Base-by-base conservation (phyloP, 75 land plant genomes). In the Cupressus sempervirens region DNA sequence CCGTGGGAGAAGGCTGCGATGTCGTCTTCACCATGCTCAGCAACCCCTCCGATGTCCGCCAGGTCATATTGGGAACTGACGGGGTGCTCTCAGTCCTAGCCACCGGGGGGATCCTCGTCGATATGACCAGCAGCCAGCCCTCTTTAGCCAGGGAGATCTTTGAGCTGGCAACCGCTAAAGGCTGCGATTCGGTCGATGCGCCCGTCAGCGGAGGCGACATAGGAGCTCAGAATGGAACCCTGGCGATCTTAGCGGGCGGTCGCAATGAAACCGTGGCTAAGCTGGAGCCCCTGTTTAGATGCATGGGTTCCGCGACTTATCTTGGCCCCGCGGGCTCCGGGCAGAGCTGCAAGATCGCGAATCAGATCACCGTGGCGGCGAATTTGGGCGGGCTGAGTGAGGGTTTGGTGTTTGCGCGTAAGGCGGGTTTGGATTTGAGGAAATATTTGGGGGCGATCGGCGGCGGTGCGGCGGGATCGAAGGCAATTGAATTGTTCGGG, bases 121-220 rank as follows among this genome's bases (percentile, higher is more conserved):
- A 97, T 84, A 90, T 87, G 89, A 96, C 98, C 48, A 97, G 91
- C 85, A 92, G 93, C 85, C 54, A 86, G 40, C 99, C 99, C 12
- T 53, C 88, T 4, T 92, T 97, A 15, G 99, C 99, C 8, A 86
- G 76, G 35, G 91, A 93, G 77, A 94, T 97, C 23, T 86, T 52
- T 34, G 77, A 83, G 20, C 87, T 81, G 11, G 93, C 92, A 11
- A 56, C 82, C 12, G 86, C 75, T 13, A 87, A 80, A 16, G 88
- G 88, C 41, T 94, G 96, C 85, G 88, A 83, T 74, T 80, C 96
- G 12, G 91, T 97, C 41, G 99, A 97, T 75, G 96, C 97, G 23
- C 99, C 99, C 67, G 98, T 96, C 2, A 95, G 97, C 1, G 98
- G 98, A 23, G 98, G 97, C 0, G 98, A 96, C 85, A 62, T 80